Percentiles rank a stretch among this genome's conserved stretches.
These are phyloP conservation scores for Saccharomyces hybrid DNA, from an alignment of 1,139 yeast species.

Conservation along the genomic window DNA sequence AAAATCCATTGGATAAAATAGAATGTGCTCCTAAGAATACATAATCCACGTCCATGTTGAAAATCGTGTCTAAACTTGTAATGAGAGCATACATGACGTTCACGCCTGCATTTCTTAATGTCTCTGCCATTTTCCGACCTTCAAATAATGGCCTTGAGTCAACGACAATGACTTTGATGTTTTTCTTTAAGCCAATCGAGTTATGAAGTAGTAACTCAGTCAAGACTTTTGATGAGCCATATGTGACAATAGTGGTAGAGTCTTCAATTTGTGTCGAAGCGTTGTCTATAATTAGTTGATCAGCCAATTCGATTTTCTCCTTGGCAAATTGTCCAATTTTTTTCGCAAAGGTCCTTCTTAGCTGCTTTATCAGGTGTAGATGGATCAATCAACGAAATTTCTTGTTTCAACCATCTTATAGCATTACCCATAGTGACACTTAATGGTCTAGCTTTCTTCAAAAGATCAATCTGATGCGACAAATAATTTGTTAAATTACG, in stretches of 20 bases:
- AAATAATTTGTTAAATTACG: slow-evolving; percentile 84
- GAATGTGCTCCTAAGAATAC: slow-evolving; percentile 96
- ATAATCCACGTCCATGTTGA: slow-evolving; percentile 81
- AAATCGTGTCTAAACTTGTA: slow-evolving; percentile 69
- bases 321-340: slow-evolving; percentile 74
- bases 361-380: slow-evolving; percentile 61
- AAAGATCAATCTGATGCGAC: slow-evolving; percentile 88
- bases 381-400: slow-evolving; percentile 58
- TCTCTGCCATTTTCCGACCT: slow-evolving; percentile 68
- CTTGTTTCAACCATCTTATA: slow-evolving; percentile 93
- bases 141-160: slow-evolving; percentile 96
- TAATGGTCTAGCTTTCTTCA: slow-evolving; percentile 86
- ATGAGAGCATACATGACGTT: slow-evolving; percentile 70
- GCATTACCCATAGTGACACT: slow-evolving; percentile 97
- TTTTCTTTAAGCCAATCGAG: slow-evolving; percentile 51
- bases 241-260: slow-evolving; percentile 77
- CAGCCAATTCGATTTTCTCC: slow-evolving; percentile 82
- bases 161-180: slow-evolving; percentile 74
- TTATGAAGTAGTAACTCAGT: slow-evolving; percentile 69
- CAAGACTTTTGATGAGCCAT: slow-evolving; percentile 82
- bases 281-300: slow-evolving; percentile 69
- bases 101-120: slow-evolving; percentile 51
- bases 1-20: slow-evolving; percentile 87
- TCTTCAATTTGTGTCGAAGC: slow-evolving; percentile 72
- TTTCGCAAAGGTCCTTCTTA: slow-evolving; percentile 53